Conservation (phyloP, 2,329 filamentous ascomycete species). For the Plenodomus tracheiphilus region DNA sequence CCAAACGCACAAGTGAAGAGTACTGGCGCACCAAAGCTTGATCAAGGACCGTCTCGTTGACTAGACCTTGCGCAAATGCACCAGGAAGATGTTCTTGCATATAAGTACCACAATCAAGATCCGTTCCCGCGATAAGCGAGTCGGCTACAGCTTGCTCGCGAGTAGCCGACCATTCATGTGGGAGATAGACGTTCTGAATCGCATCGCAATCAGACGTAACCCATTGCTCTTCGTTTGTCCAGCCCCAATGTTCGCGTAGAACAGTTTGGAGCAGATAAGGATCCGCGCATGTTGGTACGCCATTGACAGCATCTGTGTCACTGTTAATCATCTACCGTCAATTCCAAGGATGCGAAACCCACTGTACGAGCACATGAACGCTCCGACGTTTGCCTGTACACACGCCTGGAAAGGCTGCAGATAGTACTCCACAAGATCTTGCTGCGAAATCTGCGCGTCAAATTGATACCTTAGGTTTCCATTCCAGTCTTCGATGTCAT, state of each 20-base stretch:
- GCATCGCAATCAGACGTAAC: conserved; percentile 69
- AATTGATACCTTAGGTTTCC: conserved; percentile 51
- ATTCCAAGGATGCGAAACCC: neutral
- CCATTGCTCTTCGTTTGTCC: conserved; percentile 63
- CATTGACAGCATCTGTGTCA: conserved; percentile 62
- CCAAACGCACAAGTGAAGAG: conserved; percentile 57
- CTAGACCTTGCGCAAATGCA: conserved; percentile 18
- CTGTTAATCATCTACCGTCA: conserved; percentile 28
- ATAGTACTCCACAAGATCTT: conserved; percentile 71
- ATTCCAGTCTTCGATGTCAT: conserved; percentile 39
- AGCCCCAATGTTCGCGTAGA: conserved; percentile 67
- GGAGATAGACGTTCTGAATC: conserved; percentile 61
- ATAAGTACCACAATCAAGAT: conserved; percentile 27
- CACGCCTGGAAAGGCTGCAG: conserved; percentile 64
- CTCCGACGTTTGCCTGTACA: conserved; percentile 51
- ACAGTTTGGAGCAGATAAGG: conserved; percentile 65
- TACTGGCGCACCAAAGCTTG: conserved; percentile 58
- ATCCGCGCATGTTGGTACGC: conserved; percentile 66
- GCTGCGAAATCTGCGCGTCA: conserved; percentile 59
- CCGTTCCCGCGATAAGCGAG: conserved; percentile 32
- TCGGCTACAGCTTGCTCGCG: conserved; percentile 32
- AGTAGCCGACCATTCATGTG: conserved; percentile 45
- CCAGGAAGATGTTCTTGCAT: conserved; percentile 26
- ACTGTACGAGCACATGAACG: conserved; percentile 59
- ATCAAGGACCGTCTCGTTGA: conserved; percentile 53